These are phyloP conservation scores for Tricholoma bakamatsutake DNA, from an alignment of 768 basidiomycete species.

Conservation along the genomic window DNA sequence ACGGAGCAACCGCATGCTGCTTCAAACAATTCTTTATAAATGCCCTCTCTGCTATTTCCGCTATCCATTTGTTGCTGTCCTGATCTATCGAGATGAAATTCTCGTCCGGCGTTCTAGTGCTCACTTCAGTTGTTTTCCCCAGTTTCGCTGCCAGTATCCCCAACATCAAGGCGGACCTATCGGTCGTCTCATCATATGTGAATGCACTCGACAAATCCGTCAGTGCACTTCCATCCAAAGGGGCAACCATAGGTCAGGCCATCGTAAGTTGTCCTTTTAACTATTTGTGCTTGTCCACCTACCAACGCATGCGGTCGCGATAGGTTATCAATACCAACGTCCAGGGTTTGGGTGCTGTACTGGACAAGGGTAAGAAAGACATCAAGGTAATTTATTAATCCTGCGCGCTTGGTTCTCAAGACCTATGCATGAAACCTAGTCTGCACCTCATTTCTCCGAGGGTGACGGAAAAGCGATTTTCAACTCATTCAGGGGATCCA, in stretches of 20 bases:
- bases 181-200: neutral
- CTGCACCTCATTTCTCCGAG: conserved; percentile 8
- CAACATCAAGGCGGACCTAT: conserved; percentile 7
- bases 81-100: conserved; percentile 7
- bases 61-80: neutral
- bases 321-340: conserved; percentile 23
- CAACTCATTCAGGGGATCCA: conserved; percentile 10
- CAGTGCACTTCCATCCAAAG: conserved; percentile 8
- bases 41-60: neutral
- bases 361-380: conserved; percentile 16
- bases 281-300: neutral
- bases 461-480: conserved; percentile 20
- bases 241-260: conserved; percentile 17
- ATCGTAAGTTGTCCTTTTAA: conserved; percentile 15
- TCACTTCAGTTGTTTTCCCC: conserved; percentile 2
- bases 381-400: neutral
- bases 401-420: neutral
- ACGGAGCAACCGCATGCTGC: neutral
- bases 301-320: neutral
- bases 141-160: conserved; percentile 4
- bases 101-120: neutral
- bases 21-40: neutral
- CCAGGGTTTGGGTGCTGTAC: conserved; percentile 10
- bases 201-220: conserved; percentile 5
- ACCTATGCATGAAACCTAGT: neutral